These are phyloP conservation scores for Metarhizium brunneum DNA, from an alignment of 2,329 filamentous ascomycete species.

Conservation along the genomic window DNA sequence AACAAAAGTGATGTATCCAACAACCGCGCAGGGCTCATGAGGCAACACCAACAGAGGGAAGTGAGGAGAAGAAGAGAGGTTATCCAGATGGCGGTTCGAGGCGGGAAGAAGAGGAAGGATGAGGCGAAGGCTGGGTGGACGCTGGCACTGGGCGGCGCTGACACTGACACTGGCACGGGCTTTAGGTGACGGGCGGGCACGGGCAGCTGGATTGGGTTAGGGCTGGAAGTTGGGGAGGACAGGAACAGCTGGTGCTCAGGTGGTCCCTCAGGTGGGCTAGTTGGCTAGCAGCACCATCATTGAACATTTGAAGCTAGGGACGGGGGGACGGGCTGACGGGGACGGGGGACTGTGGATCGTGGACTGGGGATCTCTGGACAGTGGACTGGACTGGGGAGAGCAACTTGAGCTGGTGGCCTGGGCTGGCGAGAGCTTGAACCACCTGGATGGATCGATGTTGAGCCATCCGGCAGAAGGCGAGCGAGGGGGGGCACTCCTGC, in stretches of 20 bases:
- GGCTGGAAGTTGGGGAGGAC: background rate
- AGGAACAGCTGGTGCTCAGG: background rate
- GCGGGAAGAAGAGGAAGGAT: background rate
- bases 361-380: no score
- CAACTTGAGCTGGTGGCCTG: no score
- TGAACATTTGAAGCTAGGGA: background rate
- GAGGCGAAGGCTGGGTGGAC: constrained; percentile 6
- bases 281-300: background rate
- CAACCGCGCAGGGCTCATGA: constrained; percentile 10
- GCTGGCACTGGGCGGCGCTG: background rate
- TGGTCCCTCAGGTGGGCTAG: background rate
- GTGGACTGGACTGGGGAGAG: no score
- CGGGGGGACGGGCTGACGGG: background rate
- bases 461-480: no score
- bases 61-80: constrained; percentile 1
- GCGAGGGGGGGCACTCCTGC: no score
- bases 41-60: background rate
- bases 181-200: background rate
- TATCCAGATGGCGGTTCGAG: background rate
- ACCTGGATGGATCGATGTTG: no score
- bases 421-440: no score
- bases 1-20: constrained; percentile 13
- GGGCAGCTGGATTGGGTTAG: background rate
- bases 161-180: background rate
- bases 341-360: background rate